Conservation (phyloP, 345 rosid genomes). For the Salix arbutifolia region DNA sequence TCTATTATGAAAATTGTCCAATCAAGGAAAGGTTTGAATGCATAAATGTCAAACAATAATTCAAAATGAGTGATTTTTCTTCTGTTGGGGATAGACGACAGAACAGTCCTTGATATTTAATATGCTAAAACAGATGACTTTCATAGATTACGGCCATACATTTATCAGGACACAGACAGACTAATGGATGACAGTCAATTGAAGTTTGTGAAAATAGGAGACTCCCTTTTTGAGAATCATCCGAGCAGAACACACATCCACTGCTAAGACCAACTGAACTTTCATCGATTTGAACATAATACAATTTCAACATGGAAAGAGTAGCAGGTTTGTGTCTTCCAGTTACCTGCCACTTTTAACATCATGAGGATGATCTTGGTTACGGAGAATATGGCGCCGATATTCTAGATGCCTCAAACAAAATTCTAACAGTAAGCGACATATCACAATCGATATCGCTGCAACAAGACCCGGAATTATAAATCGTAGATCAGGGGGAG, state of each 20-base stretch:
- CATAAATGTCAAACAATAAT: no score
- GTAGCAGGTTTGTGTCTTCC: neutral
- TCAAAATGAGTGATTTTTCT: no score
- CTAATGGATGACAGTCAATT: no score
- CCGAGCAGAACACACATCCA: constrained; percentile 16
- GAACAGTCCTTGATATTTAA: no score
- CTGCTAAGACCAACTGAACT: neutral
- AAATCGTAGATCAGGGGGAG: neutral
- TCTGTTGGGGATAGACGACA: no score
- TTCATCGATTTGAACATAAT: neutral
- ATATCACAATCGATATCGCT: neutral
- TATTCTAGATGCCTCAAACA: neutral
- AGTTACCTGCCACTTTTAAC: neutral
- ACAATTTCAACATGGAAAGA: neutral
- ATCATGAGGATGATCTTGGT: neutral
- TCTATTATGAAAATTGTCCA: no score
- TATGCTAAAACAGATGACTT: no score
- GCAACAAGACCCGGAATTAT: neutral
- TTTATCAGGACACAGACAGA: no score
- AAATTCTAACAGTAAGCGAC: neutral
- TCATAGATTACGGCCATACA: no score
- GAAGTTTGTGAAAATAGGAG: no score
- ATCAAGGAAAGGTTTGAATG: no score
- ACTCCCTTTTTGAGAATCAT: neutral
- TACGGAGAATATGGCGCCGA: neutral